Evolutionary conservation across 768 basidiomycete genomes (phyloP), one percentile per base, ranked within the genome.

Genomic region (Pluteus cervinus): DNA sequence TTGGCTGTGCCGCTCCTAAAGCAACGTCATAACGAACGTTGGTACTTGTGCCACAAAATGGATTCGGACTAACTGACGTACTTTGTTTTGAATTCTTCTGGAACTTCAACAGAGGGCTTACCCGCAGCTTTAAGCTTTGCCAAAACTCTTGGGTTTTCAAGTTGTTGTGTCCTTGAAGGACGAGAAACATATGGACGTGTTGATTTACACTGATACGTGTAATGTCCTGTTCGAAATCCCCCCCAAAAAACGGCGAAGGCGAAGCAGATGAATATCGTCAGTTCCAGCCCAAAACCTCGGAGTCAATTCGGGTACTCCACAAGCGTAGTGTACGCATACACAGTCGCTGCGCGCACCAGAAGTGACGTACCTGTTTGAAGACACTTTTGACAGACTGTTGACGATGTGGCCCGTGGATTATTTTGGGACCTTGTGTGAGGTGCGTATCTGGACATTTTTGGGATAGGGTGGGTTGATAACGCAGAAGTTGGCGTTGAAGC

Each of bases 21-120:
- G 15, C 28, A 16, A 18, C 32, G 40, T 50, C 28, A 37, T 24
- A 22, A 28, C 17, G 12, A 7, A 28, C 38, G 38, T 26, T 32
- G 26, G 32, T 11, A 12, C 3, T 33, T 9, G 30, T 24, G 14
- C 3, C 36, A 30, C 24, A 35, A 5, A 26, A 46, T 32, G 35
- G 31, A 24, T 14, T 20, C 6, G 10, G 26, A n/a, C n/a, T 14
- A 15, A 33, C 33, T 17, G n/a, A 68, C 79, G 24, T 39, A 87
- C 86, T 81, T 81, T 44, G 61, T 72, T 68, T 79, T 89, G 61
- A 96, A 93, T 57, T 96, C 92, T 44, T 92, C 90, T 4, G 91
- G 91, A 8, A 91, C 76, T 44, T 89, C 86, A 0, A 88, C 80
- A 12, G 77, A 78, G 3, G 89, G 87, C 47, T 81, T 79, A 7